Evolutionary conservation across 1,284 basidiomycete species (phyloP), one percentile per base, ranked within the genome.

Genomic region (Heterobasidion annosum): DNA sequence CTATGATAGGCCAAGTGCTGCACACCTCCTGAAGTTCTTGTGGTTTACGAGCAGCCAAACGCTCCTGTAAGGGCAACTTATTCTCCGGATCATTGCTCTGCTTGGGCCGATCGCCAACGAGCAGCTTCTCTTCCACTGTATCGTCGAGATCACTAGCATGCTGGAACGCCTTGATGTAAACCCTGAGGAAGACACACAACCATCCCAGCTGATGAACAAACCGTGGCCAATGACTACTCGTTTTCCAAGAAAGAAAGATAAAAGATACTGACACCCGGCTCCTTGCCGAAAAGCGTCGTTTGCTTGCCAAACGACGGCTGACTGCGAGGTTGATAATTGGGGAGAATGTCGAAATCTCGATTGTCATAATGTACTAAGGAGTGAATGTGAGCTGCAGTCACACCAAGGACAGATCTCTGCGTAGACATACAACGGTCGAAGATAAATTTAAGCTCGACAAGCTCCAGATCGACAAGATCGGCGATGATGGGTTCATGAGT

Each of bases 401-500:
- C 53, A 52, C 40, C 51, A 48, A 35, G 35, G 13, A n/a, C n/a
- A 8, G 52, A 18, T 34, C 25, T 35, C 16, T 48, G 33, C 18
- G 25, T 44, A 34, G 9, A 73, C 83, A 54, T 64, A 90, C 88
- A 71, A 52, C 88, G 81, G 63, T 89, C 84, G 63, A 90, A 88
- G 64, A 88, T 83, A 64, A 91, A 89, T 66, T 90, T 89, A 54
- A 91, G 71, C 62, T 91, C 88, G 56, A 90, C 85, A 50, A 91
- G 75, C 64, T 91, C 88, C 78, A 86, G 81, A 59, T 90, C 84
- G 54, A 88, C 75, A 45, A 88, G 69, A 57, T 90, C 86, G 3
- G 79, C 73, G 48, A 73, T 78, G 50, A 89, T 74, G 13, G 74
- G 70, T 63, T 91, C 90, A 56, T 90, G 85, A 0, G 83, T 72